phyloP scores from a whole-genome alignment of 2,329 filamentous ascomycete species.

The Phaeosphaeria sp. region DNA sequence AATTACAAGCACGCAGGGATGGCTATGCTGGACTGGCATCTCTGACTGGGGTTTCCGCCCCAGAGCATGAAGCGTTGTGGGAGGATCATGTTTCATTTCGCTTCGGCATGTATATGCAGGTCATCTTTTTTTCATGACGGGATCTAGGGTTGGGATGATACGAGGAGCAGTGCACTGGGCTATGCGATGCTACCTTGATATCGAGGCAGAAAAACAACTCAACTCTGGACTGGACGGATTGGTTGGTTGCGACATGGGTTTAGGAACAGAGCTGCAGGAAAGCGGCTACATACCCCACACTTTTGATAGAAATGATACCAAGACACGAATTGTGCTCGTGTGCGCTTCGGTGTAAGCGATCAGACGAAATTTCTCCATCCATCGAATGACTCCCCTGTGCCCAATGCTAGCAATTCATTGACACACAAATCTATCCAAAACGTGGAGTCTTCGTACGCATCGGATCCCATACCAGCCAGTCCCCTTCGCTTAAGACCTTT shows the following conservation, averaged over 20 bases:
- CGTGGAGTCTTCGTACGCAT: too few relatives aligned
- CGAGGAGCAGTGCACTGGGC: conserved; percentile 12
- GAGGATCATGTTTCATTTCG: conserved; percentile 12
- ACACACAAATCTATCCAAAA: too few relatives aligned
- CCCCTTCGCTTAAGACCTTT: not conserved
- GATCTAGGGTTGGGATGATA: conserved; percentile 9
- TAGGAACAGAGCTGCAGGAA: conserved; percentile 6
- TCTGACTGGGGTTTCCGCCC: conserved; percentile 21
- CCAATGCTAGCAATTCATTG: not conserved
- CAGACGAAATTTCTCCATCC: not conserved
- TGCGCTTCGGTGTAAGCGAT: not conserved
- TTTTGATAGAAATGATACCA: conserved; percentile 31
- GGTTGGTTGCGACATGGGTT: conserved; percentile 1
- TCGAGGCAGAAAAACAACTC: not conserved
- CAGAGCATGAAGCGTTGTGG: conserved; percentile 3
- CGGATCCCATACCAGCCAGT: too few relatives aligned
- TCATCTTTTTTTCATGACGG: conserved; percentile 14
- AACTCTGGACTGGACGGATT: not conserved
- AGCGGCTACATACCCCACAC: conserved; percentile 6
- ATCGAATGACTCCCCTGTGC: not conserved
- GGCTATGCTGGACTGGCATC: conserved; percentile 18
- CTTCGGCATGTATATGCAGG: conserved; percentile 25
- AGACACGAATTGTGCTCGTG: not conserved
- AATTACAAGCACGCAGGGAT: conserved; percentile 14
- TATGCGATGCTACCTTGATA: conserved; percentile 6